Evolutionary conservation across 2,329 filamentous ascomycete species (phyloP).

Genomic region (Ploettnerulaceae sp.): DNA sequence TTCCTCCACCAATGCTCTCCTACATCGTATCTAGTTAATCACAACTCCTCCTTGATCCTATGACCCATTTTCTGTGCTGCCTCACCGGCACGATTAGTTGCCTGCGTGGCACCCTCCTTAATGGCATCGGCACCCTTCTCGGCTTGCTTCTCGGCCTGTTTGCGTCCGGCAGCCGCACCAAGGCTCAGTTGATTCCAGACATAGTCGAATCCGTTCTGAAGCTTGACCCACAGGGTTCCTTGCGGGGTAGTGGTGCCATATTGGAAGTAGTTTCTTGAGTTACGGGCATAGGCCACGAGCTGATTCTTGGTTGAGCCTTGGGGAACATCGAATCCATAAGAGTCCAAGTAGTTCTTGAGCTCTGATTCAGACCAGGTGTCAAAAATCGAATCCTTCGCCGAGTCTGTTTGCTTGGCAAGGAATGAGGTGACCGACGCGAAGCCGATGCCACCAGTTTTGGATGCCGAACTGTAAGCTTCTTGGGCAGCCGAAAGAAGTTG

Average conservation of each 20-base stretch:
- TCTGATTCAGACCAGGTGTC: slow-evolving; percentile 66
- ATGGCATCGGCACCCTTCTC: slow-evolving; percentile 41
- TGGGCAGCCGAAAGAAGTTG: slow-evolving; percentile 65
- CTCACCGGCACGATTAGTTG: slow-evolving; percentile 35
- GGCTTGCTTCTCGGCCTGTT: slow-evolving; percentile 38
- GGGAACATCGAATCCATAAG: slow-evolving; percentile 56
- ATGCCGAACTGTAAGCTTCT: slow-evolving; percentile 55
- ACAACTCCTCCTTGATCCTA: slow-evolving; percentile 35
- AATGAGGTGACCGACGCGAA: slow-evolving; percentile 70
- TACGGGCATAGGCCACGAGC: slow-evolving; percentile 64
- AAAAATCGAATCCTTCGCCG: slow-evolving; percentile 62
- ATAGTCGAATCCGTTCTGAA: slow-evolving; percentile 45
- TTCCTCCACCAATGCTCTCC: neutral
- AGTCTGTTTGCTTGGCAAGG: slow-evolving; percentile 58
- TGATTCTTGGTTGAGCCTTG: slow-evolving; percentile 48
- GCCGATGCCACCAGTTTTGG: slow-evolving; percentile 49
- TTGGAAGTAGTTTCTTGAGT: slow-evolving; percentile 70
- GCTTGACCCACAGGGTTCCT: slow-evolving; percentile 61
- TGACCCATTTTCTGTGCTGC: slow-evolving; percentile 34
- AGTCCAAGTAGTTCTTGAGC: slow-evolving; percentile 74
- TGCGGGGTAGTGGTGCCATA: slow-evolving; percentile 66
- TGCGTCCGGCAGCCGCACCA: slow-evolving; percentile 42
- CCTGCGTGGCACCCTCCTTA: slow-evolving; percentile 34
- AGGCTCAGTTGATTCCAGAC: slow-evolving; percentile 44
- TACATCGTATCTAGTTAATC: slow-evolving; percentile 8